phyloP scores from a whole-genome alignment of 495 filamentous ascomycete species.

The Rhizodiscina lignyota region DNA sequence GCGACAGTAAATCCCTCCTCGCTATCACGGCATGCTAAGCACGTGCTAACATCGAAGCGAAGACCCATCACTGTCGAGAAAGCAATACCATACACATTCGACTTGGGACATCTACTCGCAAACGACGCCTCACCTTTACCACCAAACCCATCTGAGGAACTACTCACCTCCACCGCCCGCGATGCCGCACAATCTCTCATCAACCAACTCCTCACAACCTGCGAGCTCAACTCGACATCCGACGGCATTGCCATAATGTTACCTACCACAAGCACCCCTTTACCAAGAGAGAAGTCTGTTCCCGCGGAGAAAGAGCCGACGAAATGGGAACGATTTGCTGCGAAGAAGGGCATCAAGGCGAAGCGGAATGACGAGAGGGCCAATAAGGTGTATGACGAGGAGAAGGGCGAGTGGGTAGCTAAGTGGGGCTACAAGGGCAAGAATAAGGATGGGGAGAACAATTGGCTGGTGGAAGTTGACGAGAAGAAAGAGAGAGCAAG shows the following conservation, averaged over 20 bases:
- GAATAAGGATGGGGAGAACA: conserved; percentile 59
- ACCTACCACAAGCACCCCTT: conserved; percentile 43
- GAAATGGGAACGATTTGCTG: conserved; percentile 88
- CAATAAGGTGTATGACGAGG: conserved; percentile 73
- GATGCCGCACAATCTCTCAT: conserved; percentile 78
- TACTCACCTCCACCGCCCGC: conserved; percentile 53
- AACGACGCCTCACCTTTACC: conserved; percentile 69
- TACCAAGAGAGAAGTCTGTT: conserved; percentile 83
- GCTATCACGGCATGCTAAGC: too few species aligned
- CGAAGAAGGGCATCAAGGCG: conserved; percentile 83
- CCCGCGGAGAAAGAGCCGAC: conserved; percentile 65
- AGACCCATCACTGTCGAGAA: conserved; percentile 51
- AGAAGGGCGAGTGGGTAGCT: conserved; percentile 70
- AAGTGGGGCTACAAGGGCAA: conserved; percentile 92
- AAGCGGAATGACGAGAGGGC: conserved; percentile 46
- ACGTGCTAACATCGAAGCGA: too few species aligned
- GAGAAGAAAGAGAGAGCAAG: conserved; percentile 48
- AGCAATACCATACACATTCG: conserved; percentile 80
- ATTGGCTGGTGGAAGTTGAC: conserved; percentile 86
- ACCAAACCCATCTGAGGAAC: conserved; percentile 29
- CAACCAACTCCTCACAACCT: conserved; percentile 74
- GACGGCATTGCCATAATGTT: conserved; percentile 54
- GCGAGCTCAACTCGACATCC: conserved; percentile 51
- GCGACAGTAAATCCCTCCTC: too few species aligned
- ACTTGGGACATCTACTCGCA: conserved; percentile 70